A percentile compares a stretch with the other conserved stretches of the same genome.
Evolutionary conservation across 2,329 filamentous ascomycete species (phyloP).

Genomic region (Fusarium sp.): DNA sequence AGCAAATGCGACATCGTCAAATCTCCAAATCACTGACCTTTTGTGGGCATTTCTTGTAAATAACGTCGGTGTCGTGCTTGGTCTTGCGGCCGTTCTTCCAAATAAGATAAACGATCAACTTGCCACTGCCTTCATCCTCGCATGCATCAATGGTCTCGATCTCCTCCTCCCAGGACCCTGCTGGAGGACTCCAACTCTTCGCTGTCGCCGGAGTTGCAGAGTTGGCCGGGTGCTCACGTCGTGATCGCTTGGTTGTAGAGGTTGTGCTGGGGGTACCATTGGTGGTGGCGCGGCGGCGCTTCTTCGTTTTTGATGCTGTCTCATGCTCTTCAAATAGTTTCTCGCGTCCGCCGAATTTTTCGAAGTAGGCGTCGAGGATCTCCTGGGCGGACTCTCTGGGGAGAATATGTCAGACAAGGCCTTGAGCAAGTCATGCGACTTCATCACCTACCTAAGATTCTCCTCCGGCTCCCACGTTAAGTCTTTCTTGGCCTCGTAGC

Average conservation of each 20-base stretch:
- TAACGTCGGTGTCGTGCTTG: conserved; percentile 71
- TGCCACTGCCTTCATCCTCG: conserved; percentile 67
- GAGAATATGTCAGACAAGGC: not conserved
- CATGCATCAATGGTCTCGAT: conserved; percentile 76
- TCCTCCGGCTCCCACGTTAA: conserved; percentile 82
- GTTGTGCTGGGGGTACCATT: conserved; percentile 47
- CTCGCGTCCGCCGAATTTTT: conserved; percentile 68
- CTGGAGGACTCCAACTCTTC: conserved; percentile 70
- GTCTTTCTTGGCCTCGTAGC: conserved; percentile 74
- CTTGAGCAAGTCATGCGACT: not conserved
- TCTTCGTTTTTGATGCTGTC: conserved; percentile 61
- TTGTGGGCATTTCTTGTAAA: conserved; percentile 81
- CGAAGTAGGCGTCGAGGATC: conserved; percentile 71
- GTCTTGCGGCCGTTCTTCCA: conserved; percentile 80
- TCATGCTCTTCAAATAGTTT: conserved; percentile 60
- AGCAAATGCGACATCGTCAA: not conserved
- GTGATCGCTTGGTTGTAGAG: conserved; percentile 52
- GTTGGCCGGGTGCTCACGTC: conserved; percentile 59
- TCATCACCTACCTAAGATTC: conserved; percentile 55
- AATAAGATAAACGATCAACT: conserved; percentile 72
- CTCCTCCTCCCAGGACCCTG: conserved; percentile 79
- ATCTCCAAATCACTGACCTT: conserved; percentile 59
- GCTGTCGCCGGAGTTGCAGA: conserved; percentile 57
- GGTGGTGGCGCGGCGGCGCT: conserved; percentile 61
- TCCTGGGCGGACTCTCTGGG: conserved; percentile 64